A percentile compares a stretch with the other conserved stretches of the same genome.
These are phyloP conservation scores for Podila verticillata DNA, from an alignment of 192 early-diverging fungal species.

Conservation along the genomic window DNA sequence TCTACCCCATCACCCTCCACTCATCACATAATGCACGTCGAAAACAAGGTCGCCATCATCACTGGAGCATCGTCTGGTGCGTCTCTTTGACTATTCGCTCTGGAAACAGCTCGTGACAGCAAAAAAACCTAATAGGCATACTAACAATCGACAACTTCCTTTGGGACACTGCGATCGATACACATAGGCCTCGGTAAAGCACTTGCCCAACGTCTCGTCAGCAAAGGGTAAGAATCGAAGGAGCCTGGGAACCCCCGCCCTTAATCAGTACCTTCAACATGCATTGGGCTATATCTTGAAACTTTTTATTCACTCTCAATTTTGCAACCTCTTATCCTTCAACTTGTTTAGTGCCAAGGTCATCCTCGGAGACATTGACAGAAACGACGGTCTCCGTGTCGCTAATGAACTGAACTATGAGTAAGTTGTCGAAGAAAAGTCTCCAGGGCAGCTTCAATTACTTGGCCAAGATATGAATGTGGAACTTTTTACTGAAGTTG, in stretches of 20 bases:
- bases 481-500: too few relatives aligned
- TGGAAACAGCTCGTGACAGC: neutral
- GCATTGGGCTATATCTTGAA: neutral
- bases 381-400: conserved; percentile 24
- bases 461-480: too few relatives aligned
- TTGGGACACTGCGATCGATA: too few relatives aligned
- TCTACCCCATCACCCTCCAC: neutral
- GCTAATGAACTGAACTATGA: conserved; percentile 40
- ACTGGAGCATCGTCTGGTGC: conserved; percentile 72
- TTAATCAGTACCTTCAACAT: neutral
- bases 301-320: neutral
- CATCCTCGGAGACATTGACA: conserved; percentile 70
- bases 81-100: neutral
- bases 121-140: neutral
- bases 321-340: neutral
- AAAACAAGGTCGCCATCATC: conserved; percentile 72
- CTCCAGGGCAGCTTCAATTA: too few relatives aligned
- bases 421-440: neutral
- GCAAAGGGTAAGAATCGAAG: conserved; percentile 53
- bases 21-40: conserved; percentile 30
- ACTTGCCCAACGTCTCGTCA: conserved; percentile 63
- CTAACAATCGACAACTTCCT: neutral
- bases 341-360: conserved; percentile 60
- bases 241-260: neutral
- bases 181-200: conserved; percentile 68